phyloP scores from a whole-genome alignment of 129 eudicot species.

The Scalesia atractyloides region DNA sequence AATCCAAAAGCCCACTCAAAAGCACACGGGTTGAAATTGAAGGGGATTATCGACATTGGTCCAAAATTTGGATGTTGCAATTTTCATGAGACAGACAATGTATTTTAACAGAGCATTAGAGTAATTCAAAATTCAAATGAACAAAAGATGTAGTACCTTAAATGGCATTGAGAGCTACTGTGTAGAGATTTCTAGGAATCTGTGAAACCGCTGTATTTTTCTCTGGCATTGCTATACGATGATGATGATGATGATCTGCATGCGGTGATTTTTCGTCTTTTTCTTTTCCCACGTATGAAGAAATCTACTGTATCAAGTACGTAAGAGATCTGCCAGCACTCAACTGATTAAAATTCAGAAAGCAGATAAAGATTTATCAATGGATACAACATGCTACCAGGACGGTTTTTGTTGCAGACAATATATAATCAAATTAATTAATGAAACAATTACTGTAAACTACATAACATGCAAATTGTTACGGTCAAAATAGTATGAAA shows the following conservation, averaged over 20 bases:
- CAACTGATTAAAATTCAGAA: conserved; percentile 30
- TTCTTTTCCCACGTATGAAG: conserved; percentile 44
- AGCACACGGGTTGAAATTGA: neutral
- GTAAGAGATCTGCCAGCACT: conserved; percentile 78
- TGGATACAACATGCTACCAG: neutral
- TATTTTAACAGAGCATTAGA: neutral
- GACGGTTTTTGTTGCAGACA: neutral
- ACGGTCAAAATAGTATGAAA: neutral
- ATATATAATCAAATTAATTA: neutral
- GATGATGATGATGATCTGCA: conserved; percentile 24
- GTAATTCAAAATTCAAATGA: neutral
- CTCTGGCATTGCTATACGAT: conserved; percentile 25
- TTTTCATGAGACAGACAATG: neutral
- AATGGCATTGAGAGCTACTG: conserved; percentile 17
- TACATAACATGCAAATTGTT: neutral
- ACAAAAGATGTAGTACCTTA: conserved; percentile 21
- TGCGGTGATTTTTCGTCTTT: conserved; percentile 24
- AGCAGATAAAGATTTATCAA: conserved; percentile 12
- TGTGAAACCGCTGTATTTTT: conserved; percentile 60
- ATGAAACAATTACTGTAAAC: too few relatives aligned
- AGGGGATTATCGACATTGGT: neutral
- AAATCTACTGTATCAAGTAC: conserved; percentile 92
- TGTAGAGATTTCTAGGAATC: conserved; percentile 48
- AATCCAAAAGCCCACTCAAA: neutral
- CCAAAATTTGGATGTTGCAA: neutral